Conservation (phyloP, 257 asterid genomes). For the Solanum paucissectum region DNA sequence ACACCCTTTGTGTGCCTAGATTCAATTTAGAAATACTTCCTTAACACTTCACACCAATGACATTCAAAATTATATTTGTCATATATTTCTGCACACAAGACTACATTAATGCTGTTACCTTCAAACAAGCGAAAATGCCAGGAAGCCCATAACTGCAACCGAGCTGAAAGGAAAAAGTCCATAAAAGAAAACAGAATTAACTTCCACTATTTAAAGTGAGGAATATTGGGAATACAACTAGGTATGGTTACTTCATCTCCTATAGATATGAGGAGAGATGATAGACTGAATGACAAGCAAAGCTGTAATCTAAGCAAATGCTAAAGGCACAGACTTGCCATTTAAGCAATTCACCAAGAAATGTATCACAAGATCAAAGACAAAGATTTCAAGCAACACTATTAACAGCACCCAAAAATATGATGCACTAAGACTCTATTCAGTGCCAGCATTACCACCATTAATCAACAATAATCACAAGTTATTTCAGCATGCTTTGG, state of each 20-base stretch:
- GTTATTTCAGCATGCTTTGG: background rate
- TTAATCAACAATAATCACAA: background rate
- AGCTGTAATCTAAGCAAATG: background rate
- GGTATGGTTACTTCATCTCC: background rate
- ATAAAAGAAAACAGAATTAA: background rate
- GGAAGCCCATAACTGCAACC: conserved; percentile 23
- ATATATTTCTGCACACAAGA: background rate
- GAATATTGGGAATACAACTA: background rate
- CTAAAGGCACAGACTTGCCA: background rate
- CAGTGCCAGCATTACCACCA: background rate
- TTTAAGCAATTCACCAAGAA: background rate
- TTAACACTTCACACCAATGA: background rate
- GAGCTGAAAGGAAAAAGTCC: conserved; percentile 12
- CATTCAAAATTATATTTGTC: background rate
- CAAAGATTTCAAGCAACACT: background rate
- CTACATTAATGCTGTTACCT: conserved; percentile 10
- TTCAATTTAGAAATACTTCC: background rate
- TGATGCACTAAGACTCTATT: background rate
- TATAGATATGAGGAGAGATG: background rate
- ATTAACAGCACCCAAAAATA: background rate
- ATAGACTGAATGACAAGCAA: background rate
- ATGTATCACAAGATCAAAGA: background rate
- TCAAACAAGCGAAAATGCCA: conserved; percentile 25
- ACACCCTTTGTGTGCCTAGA: background rate
- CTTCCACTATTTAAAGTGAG: background rate